Evolutionary conservation across 1,139 yeast species (phyloP), one percentile per base, ranked within the genome.

Genomic region (Saccharomyces hybrid): DNA sequence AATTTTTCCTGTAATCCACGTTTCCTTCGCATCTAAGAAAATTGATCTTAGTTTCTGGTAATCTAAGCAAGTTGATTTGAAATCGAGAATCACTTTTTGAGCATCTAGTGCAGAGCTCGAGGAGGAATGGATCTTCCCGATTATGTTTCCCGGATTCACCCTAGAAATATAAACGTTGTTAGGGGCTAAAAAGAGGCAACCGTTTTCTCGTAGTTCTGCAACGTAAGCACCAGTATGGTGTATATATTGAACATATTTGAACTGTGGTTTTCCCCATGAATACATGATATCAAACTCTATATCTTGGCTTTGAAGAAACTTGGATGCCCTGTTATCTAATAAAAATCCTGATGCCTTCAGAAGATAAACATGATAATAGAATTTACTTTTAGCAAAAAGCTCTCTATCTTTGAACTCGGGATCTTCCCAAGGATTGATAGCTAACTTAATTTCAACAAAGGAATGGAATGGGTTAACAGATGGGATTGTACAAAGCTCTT

Each of bases 241-340:
- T 54, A 95, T 84, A 65, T 86, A 95, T 69, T 95, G 99, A 1
- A 91, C 89, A 67, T 81, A 86, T 61, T 84, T 82, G 72, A 88
- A 91, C 26, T 76, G 75, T 0, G 96, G 96, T 56, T 79, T 81
- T 2, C 98, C 98, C 98, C 98, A 93, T 42, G 96, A 88, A 68
- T 90, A 91, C 14, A 77, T 70, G 29, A 88, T 80, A 59, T 82
- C 83, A 58, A 82, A 75, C 9, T 81, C 82, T 9, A 57, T 56
- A 53, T 80, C 79, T 49, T 78, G 74, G 46, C 76, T 80, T 68
- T 74, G 76, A 66, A 85, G 80, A 77, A 84, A 53, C 73, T 56
- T 71, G 2, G 96, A 83, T 0, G 95, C 88, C 56, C 96, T 74
- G 64, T 86, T 86, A 64, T 95, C 99, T 56, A 89, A 74, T 56